Evolutionary conservation across 257 asterid species (phyloP).

Genomic region (Galeopsis tetrahit): DNA sequence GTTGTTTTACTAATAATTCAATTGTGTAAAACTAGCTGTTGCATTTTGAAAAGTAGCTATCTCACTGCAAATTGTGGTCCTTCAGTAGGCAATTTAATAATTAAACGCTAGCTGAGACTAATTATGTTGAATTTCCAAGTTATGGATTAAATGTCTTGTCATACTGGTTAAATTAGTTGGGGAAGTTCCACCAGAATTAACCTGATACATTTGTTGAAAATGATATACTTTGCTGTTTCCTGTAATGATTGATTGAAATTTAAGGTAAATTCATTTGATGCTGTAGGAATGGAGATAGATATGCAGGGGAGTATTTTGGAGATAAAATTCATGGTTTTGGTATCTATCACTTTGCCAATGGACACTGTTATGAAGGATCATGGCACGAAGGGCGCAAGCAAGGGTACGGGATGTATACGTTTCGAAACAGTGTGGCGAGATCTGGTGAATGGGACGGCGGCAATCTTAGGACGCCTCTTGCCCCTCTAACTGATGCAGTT

Average conservation of each 20-base stretch:
- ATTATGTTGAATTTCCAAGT: conserved; percentile 25
- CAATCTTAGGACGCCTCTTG: conserved; percentile 51
- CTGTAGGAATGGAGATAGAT: conserved; percentile 80
- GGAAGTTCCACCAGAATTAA: conserved; percentile 16
- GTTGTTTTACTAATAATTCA: neutral
- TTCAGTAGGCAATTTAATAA: conserved; percentile 34
- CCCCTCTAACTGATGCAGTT: conserved; percentile 50
- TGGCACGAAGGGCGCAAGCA: conserved; percentile 97
- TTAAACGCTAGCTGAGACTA: conserved; percentile 26
- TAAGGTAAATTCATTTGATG: conserved; percentile 10
- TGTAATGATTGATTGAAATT: neutral
- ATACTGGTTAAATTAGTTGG: conserved; percentile 30
- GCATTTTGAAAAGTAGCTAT: conserved; percentile 31
- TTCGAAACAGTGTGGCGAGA: conserved; percentile 59
- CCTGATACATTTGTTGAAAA: conserved; percentile 8
- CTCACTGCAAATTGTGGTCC: conserved; percentile 36
- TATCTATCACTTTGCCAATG: conserved; percentile 77
- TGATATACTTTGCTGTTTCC: neutral
- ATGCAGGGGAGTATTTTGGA: conserved; percentile 84
- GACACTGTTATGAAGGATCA: conserved; percentile 89
- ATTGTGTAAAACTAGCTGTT: conserved; percentile 28
- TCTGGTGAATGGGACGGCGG: conserved; percentile 89
- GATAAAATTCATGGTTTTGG: conserved; percentile 92
- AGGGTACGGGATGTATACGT: conserved; percentile 80
- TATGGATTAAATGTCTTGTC: conserved; percentile 30